Conservation (phyloP, 768 basidiomycete genomes). For the Tylopilus vinaceipallidus region DNA sequence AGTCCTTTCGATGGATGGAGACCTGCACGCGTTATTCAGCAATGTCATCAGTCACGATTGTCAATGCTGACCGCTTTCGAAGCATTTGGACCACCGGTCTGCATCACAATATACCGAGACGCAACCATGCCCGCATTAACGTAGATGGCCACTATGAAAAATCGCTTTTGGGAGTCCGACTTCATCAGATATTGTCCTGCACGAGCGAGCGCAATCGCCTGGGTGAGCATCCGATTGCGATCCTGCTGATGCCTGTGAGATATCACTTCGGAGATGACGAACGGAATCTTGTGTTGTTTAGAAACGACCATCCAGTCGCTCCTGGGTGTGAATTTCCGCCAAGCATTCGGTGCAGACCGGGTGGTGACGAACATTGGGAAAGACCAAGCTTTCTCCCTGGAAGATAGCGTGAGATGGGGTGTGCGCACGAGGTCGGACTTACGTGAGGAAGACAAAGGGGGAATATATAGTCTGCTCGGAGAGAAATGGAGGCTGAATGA, state of each 20-base stretch:
- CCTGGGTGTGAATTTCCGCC: too few species aligned
- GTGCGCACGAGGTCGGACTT: background rate
- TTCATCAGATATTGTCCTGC: background rate
- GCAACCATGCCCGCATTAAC: background rate
- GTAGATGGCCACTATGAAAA: conserved; percentile 17
- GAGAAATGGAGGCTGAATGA: conserved; percentile 14
- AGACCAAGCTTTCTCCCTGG: conserved; percentile 8
- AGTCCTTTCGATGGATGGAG: too few species aligned
- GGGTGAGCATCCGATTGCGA: too few species aligned
- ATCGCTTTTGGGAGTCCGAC: background rate
- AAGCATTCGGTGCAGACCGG: fast-evolving
- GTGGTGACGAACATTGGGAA: conserved; percentile 13
- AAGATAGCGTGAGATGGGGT: background rate
- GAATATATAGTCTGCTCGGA: background rate
- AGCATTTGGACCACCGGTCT: conserved; percentile 5
- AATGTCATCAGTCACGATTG: too few species aligned
- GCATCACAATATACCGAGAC: conserved; percentile 4
- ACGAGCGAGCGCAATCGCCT: conserved; percentile 2
- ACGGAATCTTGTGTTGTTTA: too few species aligned
- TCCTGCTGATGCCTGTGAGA: too few species aligned
- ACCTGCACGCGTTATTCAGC: too few species aligned
- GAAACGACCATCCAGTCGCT: too few species aligned
- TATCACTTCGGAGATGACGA: too few species aligned
- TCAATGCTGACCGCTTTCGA: too few species aligned
- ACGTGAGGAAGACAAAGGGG: background rate